phyloP scores from a whole-genome alignment of 2,329 filamentous ascomycete genomes.

The Sporothrix protearum region DNA sequence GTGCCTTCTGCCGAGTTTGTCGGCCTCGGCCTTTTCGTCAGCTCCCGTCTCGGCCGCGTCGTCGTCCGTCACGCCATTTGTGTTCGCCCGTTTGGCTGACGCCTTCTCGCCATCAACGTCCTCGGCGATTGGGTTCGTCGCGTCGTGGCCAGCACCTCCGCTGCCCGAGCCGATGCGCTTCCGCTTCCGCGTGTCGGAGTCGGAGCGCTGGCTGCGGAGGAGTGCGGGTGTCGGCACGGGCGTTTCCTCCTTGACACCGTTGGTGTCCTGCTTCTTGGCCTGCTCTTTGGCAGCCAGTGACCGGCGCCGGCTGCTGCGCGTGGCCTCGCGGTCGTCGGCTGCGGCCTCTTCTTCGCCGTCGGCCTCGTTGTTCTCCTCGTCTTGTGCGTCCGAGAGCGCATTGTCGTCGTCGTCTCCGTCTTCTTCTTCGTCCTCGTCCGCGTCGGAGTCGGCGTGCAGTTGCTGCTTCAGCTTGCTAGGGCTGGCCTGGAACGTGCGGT shows the following conservation, averaged over 20 bases:
- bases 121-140: background rate
- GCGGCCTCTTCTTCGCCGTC: conserved; percentile 30
- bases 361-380: conserved; percentile 37
- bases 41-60: conserved; percentile 38
- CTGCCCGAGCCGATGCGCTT: conserved; percentile 53
- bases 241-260: conserved; percentile 32
- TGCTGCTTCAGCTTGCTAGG: conserved; percentile 71
- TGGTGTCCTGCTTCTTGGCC: conserved; percentile 23
- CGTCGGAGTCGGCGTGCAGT: conserved; percentile 41
- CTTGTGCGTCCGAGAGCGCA: conserved; percentile 38
- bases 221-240: background rate
- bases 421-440: conserved; percentile 34
- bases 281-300: conserved; percentile 37
- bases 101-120: conserved; percentile 27
- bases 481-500: conserved; percentile 41
- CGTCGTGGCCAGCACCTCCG: conserved; percentile 38
- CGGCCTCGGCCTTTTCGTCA: conserved; percentile 25
- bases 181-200: conserved; percentile 46
- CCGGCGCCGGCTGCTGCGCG: conserved; percentile 26
- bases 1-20: conserved; percentile 34
- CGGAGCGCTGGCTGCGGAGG: conserved; percentile 29
- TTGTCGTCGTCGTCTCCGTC: conserved; percentile 35
- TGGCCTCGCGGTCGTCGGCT: conserved; percentile 20
- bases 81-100: conserved; percentile 34
- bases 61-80: conserved; percentile 36